Base-by-base conservation (phyloP, 805 yeast species). In the Spathaspora passalidarum region DNA sequence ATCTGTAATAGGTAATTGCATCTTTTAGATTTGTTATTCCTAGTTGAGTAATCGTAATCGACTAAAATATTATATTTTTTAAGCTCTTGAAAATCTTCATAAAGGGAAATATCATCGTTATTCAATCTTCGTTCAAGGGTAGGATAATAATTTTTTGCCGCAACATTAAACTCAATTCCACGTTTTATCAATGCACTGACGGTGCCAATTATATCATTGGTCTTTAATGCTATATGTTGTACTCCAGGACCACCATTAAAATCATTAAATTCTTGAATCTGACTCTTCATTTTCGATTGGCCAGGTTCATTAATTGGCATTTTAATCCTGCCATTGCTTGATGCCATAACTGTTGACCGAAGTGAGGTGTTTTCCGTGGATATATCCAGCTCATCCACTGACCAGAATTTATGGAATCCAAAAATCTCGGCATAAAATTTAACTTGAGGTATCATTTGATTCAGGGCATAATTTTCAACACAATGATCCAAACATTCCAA, bases 221-320 rank as follows among this genome's bases (percentile, higher is more conserved):
- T 87, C 42, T 69, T 64, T 19, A 88, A 61, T 0, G 96, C 96
- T 56, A 88, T 69, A 58, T 88, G 96, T 65, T 88, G 96, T 29
- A 89, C 78, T 3, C 96, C 96, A 0, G 95, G 86, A 0, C 96
- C 96, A 40, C 79, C 78, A 60, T 87, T 76, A 56, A 71, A 88
- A 43, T 82, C 85, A 51, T 84, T 64, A 59, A 84, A 88, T 62
- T 88, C 96, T 62, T 88, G 95, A 48, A 88, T 84, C 59, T 88
- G 96, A 2, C 91, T 82, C 57, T 73, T 79, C 59, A 76, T 76
- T 36, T 68, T 60, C 1, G 91, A 88, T 41, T 69, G 60, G 0
- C 89, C 92, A 0, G 96, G 96, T 62, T 88, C 95, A 62, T 88
- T 88, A 42, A 88, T 78, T 13, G 96, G 96, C 81, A 88, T 82